Percentiles rank a stretch among this genome's conserved stretches.
Evolutionary conservation across 225 moss, liverwort and hornwort species (phyloP).

Genomic region (Marchantia polymorpha): DNA sequence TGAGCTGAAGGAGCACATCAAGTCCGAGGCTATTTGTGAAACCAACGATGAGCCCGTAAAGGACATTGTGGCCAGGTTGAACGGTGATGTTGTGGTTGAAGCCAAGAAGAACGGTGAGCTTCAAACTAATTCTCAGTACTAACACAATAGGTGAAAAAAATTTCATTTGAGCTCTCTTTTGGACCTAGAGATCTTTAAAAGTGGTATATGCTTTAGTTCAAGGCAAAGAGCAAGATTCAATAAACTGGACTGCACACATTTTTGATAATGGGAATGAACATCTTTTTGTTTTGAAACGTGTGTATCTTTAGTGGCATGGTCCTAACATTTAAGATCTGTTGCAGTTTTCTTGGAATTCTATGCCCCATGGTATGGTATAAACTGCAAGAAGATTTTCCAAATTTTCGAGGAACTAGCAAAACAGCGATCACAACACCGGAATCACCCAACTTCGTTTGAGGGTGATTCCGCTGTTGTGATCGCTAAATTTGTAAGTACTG

Average conservation of each 20-base stretch:
- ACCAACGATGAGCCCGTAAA: slow-evolving; percentile 86
- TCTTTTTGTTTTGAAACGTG: background rate
- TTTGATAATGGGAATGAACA: background rate
- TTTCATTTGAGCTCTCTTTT: too few relatives aligned
- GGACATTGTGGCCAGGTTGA: slow-evolving; percentile 73
- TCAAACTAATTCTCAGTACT: background rate
- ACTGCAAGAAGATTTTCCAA: slow-evolving; percentile 83
- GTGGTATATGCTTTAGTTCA: too few relatives aligned
- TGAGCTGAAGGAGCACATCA: slow-evolving; percentile 62
- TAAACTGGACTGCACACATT: background rate
- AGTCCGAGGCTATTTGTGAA: slow-evolving; percentile 78
- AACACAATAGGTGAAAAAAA: too few relatives aligned
- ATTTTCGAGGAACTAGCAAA: slow-evolving; percentile 79
- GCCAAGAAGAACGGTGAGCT: slow-evolving; percentile 70
- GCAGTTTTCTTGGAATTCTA: slow-evolving; percentile 89
- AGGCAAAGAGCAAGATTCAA: too few relatives aligned
- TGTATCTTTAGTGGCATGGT: background rate
- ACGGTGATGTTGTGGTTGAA: too few relatives aligned
- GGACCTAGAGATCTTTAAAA: too few relatives aligned
- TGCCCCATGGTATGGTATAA: slow-evolving; percentile 96
- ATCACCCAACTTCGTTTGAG: slow-evolving; percentile 52
- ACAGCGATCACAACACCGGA: too few relatives aligned
- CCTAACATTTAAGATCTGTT: background rate
- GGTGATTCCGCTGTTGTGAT: slow-evolving; percentile 65
- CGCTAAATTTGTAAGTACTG: slow-evolving; percentile 73